Evolutionary conservation across 176 grass and related monocot species (phyloP).

Genomic region (Chrysopogon serrulatus): DNA sequence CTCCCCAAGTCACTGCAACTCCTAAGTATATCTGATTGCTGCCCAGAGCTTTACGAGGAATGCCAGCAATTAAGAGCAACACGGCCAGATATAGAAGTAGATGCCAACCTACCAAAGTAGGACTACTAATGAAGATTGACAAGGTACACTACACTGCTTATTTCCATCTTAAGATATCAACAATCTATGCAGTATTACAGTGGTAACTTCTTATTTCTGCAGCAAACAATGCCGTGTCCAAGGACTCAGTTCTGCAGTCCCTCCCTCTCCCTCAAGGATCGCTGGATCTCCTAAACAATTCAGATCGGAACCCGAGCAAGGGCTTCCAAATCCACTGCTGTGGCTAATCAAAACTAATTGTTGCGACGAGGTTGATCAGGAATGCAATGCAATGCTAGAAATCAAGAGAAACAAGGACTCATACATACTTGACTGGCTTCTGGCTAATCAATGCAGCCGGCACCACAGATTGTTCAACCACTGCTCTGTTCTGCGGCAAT

Average conservation of each 20-base stretch:
- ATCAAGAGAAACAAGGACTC: background rate
- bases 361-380: background rate
- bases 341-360: background rate
- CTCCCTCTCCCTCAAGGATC: background rate
- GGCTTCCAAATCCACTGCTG: background rate
- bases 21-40: accelerated
- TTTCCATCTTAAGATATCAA: background rate
- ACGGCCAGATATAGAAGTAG: background rate
- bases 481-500: background rate
- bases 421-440: background rate
- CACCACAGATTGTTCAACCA: background rate
- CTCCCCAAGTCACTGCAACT: background rate
- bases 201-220: background rate
- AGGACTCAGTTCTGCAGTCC: background rate
- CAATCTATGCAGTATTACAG: background rate
- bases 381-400: background rate
- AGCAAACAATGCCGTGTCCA: background rate
- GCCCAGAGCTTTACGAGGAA: background rate
- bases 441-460: background rate
- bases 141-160: background rate
- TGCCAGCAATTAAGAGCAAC: background rate
- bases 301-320: background rate
- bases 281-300: background rate
- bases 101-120: background rate
- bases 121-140: background rate